These are phyloP conservation scores for Dothideomycetes sp. DNA, from an alignment of 2,329 filamentous ascomycete species.

Conservation along the genomic window DNA sequence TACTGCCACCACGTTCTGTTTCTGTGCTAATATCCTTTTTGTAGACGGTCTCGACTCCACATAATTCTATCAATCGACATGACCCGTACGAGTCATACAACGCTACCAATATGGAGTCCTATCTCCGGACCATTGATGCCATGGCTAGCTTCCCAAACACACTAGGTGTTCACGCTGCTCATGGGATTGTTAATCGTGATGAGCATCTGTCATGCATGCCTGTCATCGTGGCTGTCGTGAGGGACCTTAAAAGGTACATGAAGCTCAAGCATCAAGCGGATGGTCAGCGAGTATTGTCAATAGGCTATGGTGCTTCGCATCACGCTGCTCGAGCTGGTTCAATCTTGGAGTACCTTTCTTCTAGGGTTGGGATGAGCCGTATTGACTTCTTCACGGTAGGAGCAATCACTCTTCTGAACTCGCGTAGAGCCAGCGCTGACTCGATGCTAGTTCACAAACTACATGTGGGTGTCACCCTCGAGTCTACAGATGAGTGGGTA, in stretches of 20 bases:
- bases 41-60: slow-evolving; percentile 4
- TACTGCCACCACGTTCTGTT: background rate
- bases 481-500: slow-evolving; percentile 1
- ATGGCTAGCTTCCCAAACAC: slow-evolving; percentile 10
- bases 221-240: slow-evolving; percentile 10
- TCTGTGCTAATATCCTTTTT: background rate
- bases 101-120: background rate
- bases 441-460: background rate
- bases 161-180: slow-evolving; percentile 7
- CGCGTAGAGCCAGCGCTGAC: background rate
- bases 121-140: slow-evolving; percentile 4
- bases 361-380: background rate
- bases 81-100: slow-evolving; percentile 10
- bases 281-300: slow-evolving; percentile 10
- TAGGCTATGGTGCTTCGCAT: slow-evolving; percentile 8
- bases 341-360: slow-evolving; percentile 9
- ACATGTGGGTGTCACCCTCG: background rate
- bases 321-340: background rate
- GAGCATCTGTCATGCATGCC: slow-evolving; percentile 5
- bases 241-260: slow-evolving; percentile 12
- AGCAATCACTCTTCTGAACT: background rate
- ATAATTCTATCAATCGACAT: slow-evolving; percentile 4
- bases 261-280: slow-evolving; percentile 2
- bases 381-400: slow-evolving; percentile 10
- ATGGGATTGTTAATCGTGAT: slow-evolving; percentile 8